phyloP scores from a whole-genome alignment of 2,329 filamentous ascomycete species.

The Cercospora sojina region DNA sequence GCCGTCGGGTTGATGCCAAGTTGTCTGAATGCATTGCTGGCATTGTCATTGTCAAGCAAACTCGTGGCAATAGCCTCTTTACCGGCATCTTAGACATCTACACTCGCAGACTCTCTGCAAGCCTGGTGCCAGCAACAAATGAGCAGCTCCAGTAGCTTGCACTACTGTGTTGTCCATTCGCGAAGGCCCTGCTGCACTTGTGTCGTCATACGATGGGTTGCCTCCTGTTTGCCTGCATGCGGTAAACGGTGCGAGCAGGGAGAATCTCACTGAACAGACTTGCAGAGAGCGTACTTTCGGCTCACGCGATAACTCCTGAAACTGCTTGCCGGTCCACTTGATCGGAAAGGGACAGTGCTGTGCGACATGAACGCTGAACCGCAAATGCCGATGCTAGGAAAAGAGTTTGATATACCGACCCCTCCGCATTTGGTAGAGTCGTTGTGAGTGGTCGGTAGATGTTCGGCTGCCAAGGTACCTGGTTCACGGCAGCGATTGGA shows the following conservation, averaged over 20 bases:
- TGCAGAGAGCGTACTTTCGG: background rate
- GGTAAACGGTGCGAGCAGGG: background rate
- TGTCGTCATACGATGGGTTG: background rate
- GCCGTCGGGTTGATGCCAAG: conserved; percentile 10
- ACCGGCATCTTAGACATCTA: background rate
- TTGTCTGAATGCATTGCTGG: background rate
- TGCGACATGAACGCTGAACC: background rate
- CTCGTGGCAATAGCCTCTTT: background rate
- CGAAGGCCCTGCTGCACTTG: background rate
- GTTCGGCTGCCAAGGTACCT: conserved; percentile 9
- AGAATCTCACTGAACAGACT: background rate
- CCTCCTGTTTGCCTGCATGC: background rate
- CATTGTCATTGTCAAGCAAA: background rate
- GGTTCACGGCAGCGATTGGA: background rate
- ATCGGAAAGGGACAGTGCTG: background rate
- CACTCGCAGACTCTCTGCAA: background rate
- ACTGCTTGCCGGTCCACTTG: background rate
- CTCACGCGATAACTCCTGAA: background rate
- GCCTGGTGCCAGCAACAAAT: background rate
- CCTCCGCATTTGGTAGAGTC: background rate
- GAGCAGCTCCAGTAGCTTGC: background rate
- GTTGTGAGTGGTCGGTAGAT: conserved; percentile 3
- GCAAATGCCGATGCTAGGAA: background rate
- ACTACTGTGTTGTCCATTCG: background rate
- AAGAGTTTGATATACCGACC: conserved; percentile 9